These are phyloP conservation scores for Yamadazyma triangularis DNA, from an alignment of 1,139 yeast genomes.

Conservation along the genomic window DNA sequence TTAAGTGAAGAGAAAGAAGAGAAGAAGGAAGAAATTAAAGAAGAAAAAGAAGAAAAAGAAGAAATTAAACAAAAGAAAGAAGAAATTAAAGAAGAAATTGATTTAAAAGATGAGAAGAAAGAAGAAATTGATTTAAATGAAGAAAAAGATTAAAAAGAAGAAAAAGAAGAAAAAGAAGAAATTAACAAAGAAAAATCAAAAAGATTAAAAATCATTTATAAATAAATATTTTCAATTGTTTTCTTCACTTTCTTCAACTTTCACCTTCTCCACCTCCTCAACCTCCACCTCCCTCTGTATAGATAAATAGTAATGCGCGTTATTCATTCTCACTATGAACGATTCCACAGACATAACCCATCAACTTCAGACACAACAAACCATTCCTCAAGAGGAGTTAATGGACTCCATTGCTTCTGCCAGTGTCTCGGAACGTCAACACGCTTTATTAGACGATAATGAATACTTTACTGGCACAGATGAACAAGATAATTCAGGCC, in stretches of 20 bases:
- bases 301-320: not conserved
- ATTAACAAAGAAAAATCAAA: slow-evolving; percentile 4
- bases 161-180: slow-evolving; percentile 7
- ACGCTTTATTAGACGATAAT: slow-evolving; percentile 14
- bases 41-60: slow-evolving; percentile 4
- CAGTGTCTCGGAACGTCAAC: slow-evolving; percentile 11
- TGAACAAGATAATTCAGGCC: slow-evolving; percentile 9
- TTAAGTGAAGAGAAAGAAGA: slow-evolving; percentile 5
- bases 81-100: not conserved
- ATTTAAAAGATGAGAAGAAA: slow-evolving; percentile 4
- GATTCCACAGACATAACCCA: too few relatives aligned
- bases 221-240: too few relatives aligned
- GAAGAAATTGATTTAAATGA: slow-evolving; percentile 3
- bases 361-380: slow-evolving; percentile 29
- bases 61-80: slow-evolving; percentile 1
- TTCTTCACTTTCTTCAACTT: too few relatives aligned
- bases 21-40: slow-evolving; percentile 6
- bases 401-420: slow-evolving; percentile 29
- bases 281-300: too few relatives aligned
- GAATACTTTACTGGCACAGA: slow-evolving; percentile 9
- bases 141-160: slow-evolving; percentile 6
- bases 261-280: too few relatives aligned
- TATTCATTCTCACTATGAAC: too few relatives aligned
- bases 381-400: slow-evolving; percentile 31
- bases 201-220: too few relatives aligned